Evolutionary conservation across 768 basidiomycete genomes (phyloP).

Genomic region (Fibroporia radiculosa): DNA sequence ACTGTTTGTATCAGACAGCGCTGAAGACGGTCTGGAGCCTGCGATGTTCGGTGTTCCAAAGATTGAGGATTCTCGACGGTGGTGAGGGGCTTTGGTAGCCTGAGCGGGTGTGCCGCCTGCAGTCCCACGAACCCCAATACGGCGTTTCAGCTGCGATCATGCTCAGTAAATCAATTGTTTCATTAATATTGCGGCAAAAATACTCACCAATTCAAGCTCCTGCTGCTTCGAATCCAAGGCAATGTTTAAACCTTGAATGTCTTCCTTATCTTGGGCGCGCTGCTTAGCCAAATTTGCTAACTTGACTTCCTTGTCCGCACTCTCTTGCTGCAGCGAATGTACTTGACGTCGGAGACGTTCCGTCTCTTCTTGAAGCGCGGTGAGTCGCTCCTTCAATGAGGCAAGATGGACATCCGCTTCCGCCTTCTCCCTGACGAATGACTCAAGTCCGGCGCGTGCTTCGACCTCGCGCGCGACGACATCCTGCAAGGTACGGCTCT

Average conservation of each 20-base stretch:
- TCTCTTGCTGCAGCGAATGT: conserved; percentile 69
- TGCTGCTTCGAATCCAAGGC: conserved; percentile 93
- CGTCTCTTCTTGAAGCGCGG: conserved; percentile 33
- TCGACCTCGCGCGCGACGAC: conserved; percentile 39
- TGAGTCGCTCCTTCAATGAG: conserved; percentile 41
- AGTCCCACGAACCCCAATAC: conserved; percentile 46
- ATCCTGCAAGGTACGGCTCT: conserved; percentile 37
- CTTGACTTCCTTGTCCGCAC: conserved; percentile 78
- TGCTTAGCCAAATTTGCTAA: conserved; percentile 66
- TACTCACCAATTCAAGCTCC: conserved; percentile 78
- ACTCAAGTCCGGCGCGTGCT: conserved; percentile 39
- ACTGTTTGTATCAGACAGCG: conserved; percentile 43
- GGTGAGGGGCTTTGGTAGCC: conserved; percentile 18
- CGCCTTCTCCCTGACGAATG: conserved; percentile 43
- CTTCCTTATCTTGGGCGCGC: conserved; percentile 62
- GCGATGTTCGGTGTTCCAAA: conserved; percentile 44
- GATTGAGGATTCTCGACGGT: conserved; percentile 50
- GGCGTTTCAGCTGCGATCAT: conserved; percentile 43
- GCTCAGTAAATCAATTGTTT: neutral
- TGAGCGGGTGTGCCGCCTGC: conserved; percentile 50
- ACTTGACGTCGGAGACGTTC: conserved; percentile 54
- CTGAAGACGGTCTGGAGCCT: conserved; percentile 43
- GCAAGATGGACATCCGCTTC: conserved; percentile 46
- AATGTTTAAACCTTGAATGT: conserved; percentile 78
- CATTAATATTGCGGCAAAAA: neutral